A percentile compares a stretch with the other conserved stretches of the same genome.
These are phyloP conservation scores for Quercus suber DNA, from an alignment of 306 rosid species.

Conservation along the genomic window DNA sequence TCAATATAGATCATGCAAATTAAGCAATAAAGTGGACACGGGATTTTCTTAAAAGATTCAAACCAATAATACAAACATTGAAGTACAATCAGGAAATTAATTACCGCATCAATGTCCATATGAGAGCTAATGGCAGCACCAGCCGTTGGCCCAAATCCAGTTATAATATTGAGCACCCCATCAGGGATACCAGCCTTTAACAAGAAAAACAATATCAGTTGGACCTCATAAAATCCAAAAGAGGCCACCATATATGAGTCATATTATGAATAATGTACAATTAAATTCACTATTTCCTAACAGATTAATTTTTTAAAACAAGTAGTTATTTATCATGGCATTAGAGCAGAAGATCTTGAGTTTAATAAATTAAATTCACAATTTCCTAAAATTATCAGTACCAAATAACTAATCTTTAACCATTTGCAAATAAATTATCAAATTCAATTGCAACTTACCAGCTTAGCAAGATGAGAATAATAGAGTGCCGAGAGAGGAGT, in stretches of 20 bases:
- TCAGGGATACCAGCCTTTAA: conserved; percentile 84
- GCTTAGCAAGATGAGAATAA: conserved; percentile 72
- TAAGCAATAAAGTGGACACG: too few relatives aligned
- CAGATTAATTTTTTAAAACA: too few relatives aligned
- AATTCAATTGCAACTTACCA: conserved; percentile 29
- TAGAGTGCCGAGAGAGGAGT: conserved; percentile 82
- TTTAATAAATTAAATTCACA: too few relatives aligned
- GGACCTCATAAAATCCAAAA: not conserved
- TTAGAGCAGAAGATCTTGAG: too few relatives aligned
- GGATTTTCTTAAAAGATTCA: not conserved
- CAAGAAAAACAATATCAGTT: not conserved
- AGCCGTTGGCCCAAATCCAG: conserved; percentile 77
- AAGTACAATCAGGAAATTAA: not conserved
- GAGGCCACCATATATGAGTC: too few relatives aligned
- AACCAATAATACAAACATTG: not conserved
- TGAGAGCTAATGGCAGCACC: conserved; percentile 74
- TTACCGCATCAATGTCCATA: conserved; percentile 81
- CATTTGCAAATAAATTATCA: too few relatives aligned
- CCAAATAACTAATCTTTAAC: too few relatives aligned
- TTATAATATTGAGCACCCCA: conserved; percentile 79
- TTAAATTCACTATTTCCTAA: too few relatives aligned
- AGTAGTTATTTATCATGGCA: too few relatives aligned
- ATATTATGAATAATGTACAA: not conserved
- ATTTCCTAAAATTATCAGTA: too few relatives aligned
- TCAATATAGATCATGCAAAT: not conserved